phyloP scores from a whole-genome alignment of 306 rosid genomes.

The Hippophae gyantsensis region DNA sequence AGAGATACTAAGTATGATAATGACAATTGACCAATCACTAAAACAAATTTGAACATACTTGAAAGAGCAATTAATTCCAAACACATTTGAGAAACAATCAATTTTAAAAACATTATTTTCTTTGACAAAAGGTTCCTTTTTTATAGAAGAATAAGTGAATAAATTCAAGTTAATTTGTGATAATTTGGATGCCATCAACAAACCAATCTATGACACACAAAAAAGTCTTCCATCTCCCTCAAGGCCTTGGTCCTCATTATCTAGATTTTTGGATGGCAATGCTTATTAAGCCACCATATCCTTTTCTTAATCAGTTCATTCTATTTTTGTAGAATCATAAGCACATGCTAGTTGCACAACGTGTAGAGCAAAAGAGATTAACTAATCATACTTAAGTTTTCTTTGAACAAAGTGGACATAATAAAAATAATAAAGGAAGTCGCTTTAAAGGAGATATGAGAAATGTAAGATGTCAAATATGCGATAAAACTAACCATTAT shows the following conservation, averaged over 20 bases:
- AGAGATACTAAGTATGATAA: neutral
- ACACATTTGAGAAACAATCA: neutral
- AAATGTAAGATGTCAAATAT: too few species aligned
- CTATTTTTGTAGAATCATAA: neutral
- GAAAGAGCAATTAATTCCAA: neutral
- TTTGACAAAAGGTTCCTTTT: neutral
- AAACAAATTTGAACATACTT: neutral
- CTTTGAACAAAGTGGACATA: neutral
- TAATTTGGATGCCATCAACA: neutral
- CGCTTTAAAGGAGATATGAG: too few species aligned
- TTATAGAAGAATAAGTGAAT: neutral
- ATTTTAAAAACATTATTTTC: neutral
- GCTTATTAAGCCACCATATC: constrained; percentile 4
- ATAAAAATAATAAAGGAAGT: too few species aligned
- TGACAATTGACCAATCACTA: neutral
- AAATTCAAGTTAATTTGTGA: constrained; percentile 1
- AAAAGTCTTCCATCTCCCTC: neutral
- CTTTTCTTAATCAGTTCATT: neutral
- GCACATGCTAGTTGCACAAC: neutral
- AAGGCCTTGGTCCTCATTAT: neutral
- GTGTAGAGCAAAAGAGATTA: neutral
- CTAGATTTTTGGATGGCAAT: neutral
- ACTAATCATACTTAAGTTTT: neutral
- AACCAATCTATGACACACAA: neutral
- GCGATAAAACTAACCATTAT: too few species aligned